A percentile compares a stretch with the other conserved stretches of the same genome.
Evolutionary conservation across 306 rosid genomes (phyloP).

Genomic region (Vigna radiata): DNA sequence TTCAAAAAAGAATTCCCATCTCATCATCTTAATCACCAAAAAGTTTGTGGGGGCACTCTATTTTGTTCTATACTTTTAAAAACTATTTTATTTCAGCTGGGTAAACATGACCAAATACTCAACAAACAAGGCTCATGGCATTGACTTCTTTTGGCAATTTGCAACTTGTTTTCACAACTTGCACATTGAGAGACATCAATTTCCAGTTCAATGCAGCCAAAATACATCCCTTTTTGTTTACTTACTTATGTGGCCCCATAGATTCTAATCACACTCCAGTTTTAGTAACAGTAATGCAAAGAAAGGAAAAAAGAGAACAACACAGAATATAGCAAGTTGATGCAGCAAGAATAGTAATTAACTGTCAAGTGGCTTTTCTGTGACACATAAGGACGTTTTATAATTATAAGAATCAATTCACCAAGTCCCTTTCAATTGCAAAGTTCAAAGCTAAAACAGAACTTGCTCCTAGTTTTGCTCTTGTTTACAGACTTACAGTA

Average conservation of each 20-base stretch:
- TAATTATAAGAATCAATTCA: neutral
- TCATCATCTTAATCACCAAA: neutral
- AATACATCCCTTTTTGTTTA: neutral
- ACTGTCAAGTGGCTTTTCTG: conserved; percentile 39
- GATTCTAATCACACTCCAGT: conserved; percentile 21
- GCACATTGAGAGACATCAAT: neutral
- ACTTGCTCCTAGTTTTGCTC: conserved; percentile 4
- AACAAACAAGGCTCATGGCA: neutral
- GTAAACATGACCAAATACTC: conserved; percentile 17
- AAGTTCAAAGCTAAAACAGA: neutral
- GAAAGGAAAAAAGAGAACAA: neutral
- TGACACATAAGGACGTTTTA: neutral
- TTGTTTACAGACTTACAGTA: neutral
- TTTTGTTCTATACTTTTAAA: neutral
- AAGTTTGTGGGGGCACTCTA: conserved; percentile 29
- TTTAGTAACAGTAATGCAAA: conserved; percentile 4
- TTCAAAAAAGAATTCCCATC: neutral
- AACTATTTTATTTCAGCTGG: neutral
- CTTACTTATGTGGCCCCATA: conserved; percentile 9
- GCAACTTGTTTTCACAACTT: neutral
- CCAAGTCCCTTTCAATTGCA: conserved; percentile 9
- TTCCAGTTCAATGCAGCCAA: neutral
- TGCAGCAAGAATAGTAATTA: conserved; percentile 23
- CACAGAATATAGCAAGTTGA: conserved; percentile 37
- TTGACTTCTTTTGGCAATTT: neutral